Percentiles rank a stretch among this genome's conserved stretches.
Evolutionary conservation across 2,329 filamentous ascomycete species (phyloP).

Genomic region (Botrytis hyacinthi): DNA sequence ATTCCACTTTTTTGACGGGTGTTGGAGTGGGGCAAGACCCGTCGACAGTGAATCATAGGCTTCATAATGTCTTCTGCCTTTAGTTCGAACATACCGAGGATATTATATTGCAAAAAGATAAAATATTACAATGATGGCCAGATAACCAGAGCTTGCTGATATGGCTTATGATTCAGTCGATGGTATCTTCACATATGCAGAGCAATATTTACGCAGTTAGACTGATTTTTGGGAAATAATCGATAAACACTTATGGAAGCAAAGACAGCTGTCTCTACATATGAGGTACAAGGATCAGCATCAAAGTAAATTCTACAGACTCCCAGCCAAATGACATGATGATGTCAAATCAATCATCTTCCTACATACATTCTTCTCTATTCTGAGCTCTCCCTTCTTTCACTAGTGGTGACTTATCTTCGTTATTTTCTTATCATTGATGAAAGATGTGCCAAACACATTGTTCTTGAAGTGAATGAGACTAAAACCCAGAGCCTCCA

Average conservation of each 20-base stretch:
- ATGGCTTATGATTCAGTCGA: neutral
- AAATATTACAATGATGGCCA: neutral
- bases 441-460: neutral
- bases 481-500: rapidly evolving
- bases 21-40: neutral
- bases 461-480: neutral
- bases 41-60: neutral
- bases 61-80: neutral
- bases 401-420: no score
- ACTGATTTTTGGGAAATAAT: neutral
- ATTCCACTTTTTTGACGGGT: neutral
- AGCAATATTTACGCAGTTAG: neutral
- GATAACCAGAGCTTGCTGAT: neutral
- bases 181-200: neutral
- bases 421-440: neutral
- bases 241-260: neutral
- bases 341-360: neutral
- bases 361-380: neutral
- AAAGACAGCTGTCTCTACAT: neutral
- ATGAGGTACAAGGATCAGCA: neutral
- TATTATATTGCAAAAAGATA: no score
- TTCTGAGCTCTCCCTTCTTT: neutral
- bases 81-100: no score
- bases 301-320: neutral
- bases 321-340: neutral